These are phyloP conservation scores for Rhodofomes roseus DNA, from an alignment of 1,284 basidiomycete species.

Conservation along the genomic window DNA sequence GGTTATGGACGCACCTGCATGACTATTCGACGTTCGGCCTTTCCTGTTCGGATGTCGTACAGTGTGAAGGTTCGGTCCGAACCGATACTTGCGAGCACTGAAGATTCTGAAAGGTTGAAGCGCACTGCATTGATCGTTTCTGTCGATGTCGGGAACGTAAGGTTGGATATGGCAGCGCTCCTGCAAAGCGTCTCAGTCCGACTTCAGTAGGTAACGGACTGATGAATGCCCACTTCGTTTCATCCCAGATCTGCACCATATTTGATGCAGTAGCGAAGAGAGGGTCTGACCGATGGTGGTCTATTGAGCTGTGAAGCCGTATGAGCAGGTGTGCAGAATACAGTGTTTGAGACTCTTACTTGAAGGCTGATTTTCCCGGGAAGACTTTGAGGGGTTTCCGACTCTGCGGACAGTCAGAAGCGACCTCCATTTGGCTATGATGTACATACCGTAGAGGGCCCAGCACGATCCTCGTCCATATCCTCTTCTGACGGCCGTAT, in stretches of 20 bases:
- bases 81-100: constrained; percentile 90
- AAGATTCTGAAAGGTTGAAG: constrained; percentile 93
- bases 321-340: constrained; percentile 4
- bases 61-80: constrained; percentile 94
- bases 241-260: constrained; percentile 96
- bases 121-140: constrained; percentile 87
- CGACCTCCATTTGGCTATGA: not conserved
- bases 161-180: constrained; percentile 74
- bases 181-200: constrained; percentile 29
- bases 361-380: constrained; percentile 83
- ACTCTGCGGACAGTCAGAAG: constrained; percentile 22
- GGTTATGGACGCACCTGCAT: constrained; percentile 64
- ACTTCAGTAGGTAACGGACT: constrained; percentile 6
- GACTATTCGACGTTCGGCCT: constrained; percentile 86
- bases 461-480: constrained; percentile 27
- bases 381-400: constrained; percentile 71
- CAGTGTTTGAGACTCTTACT: constrained; percentile 42
- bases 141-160: constrained; percentile 79
- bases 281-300: constrained; percentile 86
- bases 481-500: constrained; percentile 25
- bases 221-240: constrained; percentile 70
- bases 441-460: constrained; percentile 30
- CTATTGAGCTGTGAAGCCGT: constrained; percentile 67
- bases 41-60: constrained; percentile 95
- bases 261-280: constrained; percentile 94